Percentiles rank a stretch among this genome's conserved stretches.
phyloP scores from a whole-genome alignment of 208 protist species.

The Leishmania martiniquensis region DNA sequence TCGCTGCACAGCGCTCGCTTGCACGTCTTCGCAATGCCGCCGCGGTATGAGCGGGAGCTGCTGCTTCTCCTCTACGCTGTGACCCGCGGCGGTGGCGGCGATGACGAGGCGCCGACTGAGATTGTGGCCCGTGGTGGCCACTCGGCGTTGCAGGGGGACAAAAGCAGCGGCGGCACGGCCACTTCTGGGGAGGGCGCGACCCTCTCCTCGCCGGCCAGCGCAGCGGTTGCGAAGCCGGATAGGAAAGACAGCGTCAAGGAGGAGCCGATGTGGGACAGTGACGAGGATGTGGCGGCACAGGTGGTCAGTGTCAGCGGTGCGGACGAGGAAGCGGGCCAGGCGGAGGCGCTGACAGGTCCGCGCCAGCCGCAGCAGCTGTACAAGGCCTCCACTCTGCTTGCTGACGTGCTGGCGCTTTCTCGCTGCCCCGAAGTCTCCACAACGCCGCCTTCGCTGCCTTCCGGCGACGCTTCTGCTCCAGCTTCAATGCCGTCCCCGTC shows the following conservation, averaged over 20 bases:
- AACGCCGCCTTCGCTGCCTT: not conserved
- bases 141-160: not conserved
- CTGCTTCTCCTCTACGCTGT: constrained; percentile 61
- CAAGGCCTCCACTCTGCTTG: constrained; percentile 36
- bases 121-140: not conserved
- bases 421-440: constrained; percentile 21
- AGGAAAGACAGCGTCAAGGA: constrained; percentile 11
- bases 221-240: constrained; percentile 4
- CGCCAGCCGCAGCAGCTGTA: constrained; percentile 22
- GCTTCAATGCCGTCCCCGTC: constrained; percentile 5
- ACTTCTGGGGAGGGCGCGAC: not conserved
- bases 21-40: constrained; percentile 55
- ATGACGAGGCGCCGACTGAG: not conserved
- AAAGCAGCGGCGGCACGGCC: not conserved
- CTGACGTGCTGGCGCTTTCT: constrained; percentile 47
- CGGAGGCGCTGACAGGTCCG: not conserved
- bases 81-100: constrained; percentile 11
- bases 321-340: constrained; percentile 1
- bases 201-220: not conserved
- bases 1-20: constrained; percentile 66
- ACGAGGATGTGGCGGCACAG: constrained; percentile 9
- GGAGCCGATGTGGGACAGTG: constrained; percentile 23
- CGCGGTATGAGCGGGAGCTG: constrained; percentile 76
- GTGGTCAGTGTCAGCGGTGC: not conserved
- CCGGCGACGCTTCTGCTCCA: not conserved